Percentiles rank a stretch among this genome's conserved stretches.
These are phyloP conservation scores for Brasenia schreberi DNA, from an alignment of 164 flowering plant genomes.

Conservation along the genomic window DNA sequence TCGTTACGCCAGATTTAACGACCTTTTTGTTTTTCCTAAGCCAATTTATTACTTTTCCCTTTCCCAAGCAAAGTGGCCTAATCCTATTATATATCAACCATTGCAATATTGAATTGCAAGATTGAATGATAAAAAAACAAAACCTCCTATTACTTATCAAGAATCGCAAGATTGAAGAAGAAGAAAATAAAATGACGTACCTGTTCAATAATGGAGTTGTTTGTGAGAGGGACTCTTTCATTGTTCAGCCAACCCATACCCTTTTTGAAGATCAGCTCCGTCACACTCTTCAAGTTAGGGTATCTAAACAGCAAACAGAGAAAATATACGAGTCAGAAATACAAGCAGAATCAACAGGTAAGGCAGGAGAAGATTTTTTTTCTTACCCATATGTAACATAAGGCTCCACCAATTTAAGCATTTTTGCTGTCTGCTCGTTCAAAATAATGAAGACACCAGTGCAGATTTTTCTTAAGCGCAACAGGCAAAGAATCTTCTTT, in stretches of 20 bases:
- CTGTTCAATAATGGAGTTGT: conserved; percentile 77
- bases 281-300: conserved; percentile 72
- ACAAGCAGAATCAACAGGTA: background rate
- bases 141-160: too few relatives aligned
- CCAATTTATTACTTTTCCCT: too few relatives aligned
- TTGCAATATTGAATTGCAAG: too few relatives aligned
- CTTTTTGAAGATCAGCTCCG: conserved; percentile 75
- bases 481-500: conserved; percentile 33
- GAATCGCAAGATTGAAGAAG: too few relatives aligned
- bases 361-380: background rate
- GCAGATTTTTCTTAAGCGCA: conserved; percentile 34
- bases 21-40: too few relatives aligned
- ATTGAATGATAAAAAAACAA: too few relatives aligned
- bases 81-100: too few relatives aligned
- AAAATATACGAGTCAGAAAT: background rate
- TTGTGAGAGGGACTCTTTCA: conserved; percentile 59
- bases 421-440: conserved; percentile 33
- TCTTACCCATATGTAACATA: conserved; percentile 76
- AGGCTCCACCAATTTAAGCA: conserved; percentile 65
- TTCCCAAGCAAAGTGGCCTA: too few relatives aligned
- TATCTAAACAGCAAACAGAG: conserved; percentile 28
- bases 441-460: conserved; percentile 63
- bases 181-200: conserved; percentile 15
- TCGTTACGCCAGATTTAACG: too few relatives aligned
- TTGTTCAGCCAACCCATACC: conserved; percentile 43